phyloP scores from a whole-genome alignment of 1,284 basidiomycete genomes.

The Fomitopsis betulina region DNA sequence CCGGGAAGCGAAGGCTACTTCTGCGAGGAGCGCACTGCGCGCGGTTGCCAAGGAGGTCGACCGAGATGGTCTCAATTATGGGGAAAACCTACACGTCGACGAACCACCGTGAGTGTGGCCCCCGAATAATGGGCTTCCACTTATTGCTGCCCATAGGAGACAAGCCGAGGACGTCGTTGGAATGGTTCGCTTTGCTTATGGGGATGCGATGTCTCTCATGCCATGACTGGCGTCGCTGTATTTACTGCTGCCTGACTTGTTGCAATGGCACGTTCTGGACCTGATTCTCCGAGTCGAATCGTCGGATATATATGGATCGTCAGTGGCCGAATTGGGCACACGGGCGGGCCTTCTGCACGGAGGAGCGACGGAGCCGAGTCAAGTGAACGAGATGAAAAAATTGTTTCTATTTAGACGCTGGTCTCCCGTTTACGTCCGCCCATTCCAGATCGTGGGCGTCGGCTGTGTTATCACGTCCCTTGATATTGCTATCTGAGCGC shows the following conservation, averaged over 20 bases:
- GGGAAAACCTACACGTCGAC: conserved; percentile 31
- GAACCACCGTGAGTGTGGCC: conserved; percentile 41
- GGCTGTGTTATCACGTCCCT: neutral
- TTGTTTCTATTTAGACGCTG: conserved; percentile 14
- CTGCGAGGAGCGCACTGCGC: conserved; percentile 48
- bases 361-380: conserved; percentile 23
- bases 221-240: conserved; percentile 16
- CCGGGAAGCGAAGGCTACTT: conserved; percentile 34
- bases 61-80: conserved; percentile 47
- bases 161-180: conserved; percentile 38
- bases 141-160: conserved; percentile 7
- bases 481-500: neutral
- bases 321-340: conserved; percentile 8
- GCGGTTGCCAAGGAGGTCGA: conserved; percentile 54
- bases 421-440: neutral
- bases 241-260: neutral
- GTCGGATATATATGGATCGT: conserved; percentile 6
- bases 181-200: conserved; percentile 48
- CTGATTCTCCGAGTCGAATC: neutral
- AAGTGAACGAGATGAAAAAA: conserved; percentile 13
- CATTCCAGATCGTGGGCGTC: neutral
- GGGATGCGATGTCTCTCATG: conserved; percentile 51
- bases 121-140: neutral
- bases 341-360: conserved; percentile 15
- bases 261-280: neutral